phyloP scores from a whole-genome alignment of 164 flowering plant species.

The Dillenia suffruticosa region DNA sequence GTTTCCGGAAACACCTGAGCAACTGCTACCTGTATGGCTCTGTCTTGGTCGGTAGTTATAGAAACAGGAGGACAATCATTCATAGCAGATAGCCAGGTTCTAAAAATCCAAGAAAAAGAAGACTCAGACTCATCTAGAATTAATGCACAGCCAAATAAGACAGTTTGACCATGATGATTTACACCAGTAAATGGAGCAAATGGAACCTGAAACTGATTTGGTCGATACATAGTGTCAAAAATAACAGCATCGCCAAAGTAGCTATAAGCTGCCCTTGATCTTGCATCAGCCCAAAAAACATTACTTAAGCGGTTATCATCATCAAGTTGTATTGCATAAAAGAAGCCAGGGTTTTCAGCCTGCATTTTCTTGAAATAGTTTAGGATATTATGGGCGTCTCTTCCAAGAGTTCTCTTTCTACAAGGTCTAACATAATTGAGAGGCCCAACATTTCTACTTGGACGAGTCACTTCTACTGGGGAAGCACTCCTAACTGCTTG shows the following conservation, averaged over 20 bases:
- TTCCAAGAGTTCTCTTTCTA: slow-evolving; percentile 33
- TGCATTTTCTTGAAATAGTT: slow-evolving; percentile 69
- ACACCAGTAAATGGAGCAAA: slow-evolving; percentile 76
- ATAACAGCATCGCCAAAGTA: slow-evolving; percentile 74
- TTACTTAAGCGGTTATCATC: slow-evolving; percentile 59
- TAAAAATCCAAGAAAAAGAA: slow-evolving; percentile 66
- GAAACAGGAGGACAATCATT: slow-evolving; percentile 53
- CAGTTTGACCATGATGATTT: slow-evolving; percentile 72
- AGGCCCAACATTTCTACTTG: slow-evolving; percentile 16
- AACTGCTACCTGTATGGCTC: slow-evolving; percentile 56
- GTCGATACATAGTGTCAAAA: slow-evolving; percentile 66
- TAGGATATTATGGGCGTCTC: slow-evolving; percentile 61
- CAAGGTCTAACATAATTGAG: slow-evolving; percentile 15
- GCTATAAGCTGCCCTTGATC: slow-evolving; percentile 58
- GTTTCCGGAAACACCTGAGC: slow-evolving; percentile 59
- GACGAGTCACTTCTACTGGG: slow-evolving; percentile 24
- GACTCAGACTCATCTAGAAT: slow-evolving; percentile 66
- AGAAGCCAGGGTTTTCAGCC: slow-evolving; percentile 69
- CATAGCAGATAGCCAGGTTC: slow-evolving; percentile 75
- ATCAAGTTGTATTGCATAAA: slow-evolving; percentile 72
- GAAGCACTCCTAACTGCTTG: slow-evolving; percentile 18
- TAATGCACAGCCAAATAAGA: slow-evolving; percentile 73
- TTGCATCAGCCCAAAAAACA: slow-evolving; percentile 79
- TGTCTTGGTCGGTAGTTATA: slow-evolving; percentile 65
- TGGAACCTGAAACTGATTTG: slow-evolving; percentile 54